phyloP scores from a whole-genome alignment of 257 asterid species.

The Gentiana dahurica region DNA sequence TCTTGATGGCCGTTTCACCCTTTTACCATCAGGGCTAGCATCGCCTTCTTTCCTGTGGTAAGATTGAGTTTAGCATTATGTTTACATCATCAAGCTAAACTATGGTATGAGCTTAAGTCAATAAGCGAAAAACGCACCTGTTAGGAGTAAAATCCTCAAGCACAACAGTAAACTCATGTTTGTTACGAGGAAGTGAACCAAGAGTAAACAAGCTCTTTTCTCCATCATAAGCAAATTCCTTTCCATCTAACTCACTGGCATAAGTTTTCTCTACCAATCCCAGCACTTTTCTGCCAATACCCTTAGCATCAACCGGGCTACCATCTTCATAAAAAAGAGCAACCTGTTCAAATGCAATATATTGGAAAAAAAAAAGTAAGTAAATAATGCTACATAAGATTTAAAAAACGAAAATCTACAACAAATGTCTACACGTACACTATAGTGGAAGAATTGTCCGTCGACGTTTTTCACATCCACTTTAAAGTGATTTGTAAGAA shows the following conservation, averaged over 20 bases:
- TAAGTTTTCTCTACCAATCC: conserved; percentile 75
- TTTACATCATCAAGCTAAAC: neutral
- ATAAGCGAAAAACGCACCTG: conserved; percentile 26
- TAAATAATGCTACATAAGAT: neutral
- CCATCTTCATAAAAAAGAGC: conserved; percentile 89
- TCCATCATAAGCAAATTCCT: conserved; percentile 22
- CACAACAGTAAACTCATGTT: conserved; percentile 78
- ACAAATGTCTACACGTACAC: conserved; percentile 35
- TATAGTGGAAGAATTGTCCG: conserved; percentile 77
- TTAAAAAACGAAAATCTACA: no score
- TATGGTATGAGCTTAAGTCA: neutral
- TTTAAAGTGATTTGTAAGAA: conserved; percentile 52
- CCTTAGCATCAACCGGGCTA: conserved; percentile 87
- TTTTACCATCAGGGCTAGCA: conserved; percentile 62
- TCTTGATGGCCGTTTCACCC: conserved; percentile 53
- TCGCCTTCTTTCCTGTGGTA: conserved; percentile 59
- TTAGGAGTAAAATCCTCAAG: conserved; percentile 70
- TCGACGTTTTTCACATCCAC: conserved; percentile 27
- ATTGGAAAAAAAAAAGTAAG: neutral
- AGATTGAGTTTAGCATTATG: neutral
- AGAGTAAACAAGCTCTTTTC: conserved; percentile 63
- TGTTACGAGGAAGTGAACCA: conserved; percentile 77
- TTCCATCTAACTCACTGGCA: conserved; percentile 61
- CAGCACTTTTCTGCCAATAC: conserved; percentile 80
- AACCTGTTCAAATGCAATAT: conserved; percentile 33